phyloP scores from a whole-genome alignment of 78 protist genomes.

The Cavenderia fasciculata region DNA sequence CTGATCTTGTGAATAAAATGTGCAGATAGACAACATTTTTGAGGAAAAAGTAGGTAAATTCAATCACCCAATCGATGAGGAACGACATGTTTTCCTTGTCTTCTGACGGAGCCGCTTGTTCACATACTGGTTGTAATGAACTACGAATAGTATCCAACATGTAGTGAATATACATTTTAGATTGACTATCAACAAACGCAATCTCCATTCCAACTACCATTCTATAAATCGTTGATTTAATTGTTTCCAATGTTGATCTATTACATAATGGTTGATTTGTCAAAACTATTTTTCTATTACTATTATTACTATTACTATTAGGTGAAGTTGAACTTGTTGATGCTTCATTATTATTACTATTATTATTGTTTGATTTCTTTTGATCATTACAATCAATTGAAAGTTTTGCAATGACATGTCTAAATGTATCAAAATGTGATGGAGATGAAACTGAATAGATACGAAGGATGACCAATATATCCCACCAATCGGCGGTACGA shows the following conservation, averaged over 20 bases:
- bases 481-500: constrained; percentile 64
- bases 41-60: constrained; percentile 42
- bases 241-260: constrained; percentile 19
- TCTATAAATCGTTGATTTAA: constrained; percentile 43
- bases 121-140: not conserved
- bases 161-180: constrained; percentile 42
- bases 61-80: constrained; percentile 60
- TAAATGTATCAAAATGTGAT: constrained; percentile 17
- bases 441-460: constrained; percentile 6
- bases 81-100: constrained; percentile 50
- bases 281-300: not conserved
- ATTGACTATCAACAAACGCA: constrained; percentile 54
- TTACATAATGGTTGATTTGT: not conserved
- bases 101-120: not conserved
- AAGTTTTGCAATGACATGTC: constrained; percentile 8
- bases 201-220: constrained; percentile 51
- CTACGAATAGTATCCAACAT: constrained; percentile 42
- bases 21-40: constrained; percentile 20
- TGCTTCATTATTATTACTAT: not conserved
- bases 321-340: not conserved
- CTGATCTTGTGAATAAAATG: not conserved
- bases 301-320: not conserved
- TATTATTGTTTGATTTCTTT: not conserved
- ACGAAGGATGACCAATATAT: constrained; percentile 19
- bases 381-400: not conserved